Percentiles rank a stretch among this genome's conserved stretches.
phyloP scores from a whole-genome alignment of 305 asterid genomes.

The Fraxinus baroniana region DNA sequence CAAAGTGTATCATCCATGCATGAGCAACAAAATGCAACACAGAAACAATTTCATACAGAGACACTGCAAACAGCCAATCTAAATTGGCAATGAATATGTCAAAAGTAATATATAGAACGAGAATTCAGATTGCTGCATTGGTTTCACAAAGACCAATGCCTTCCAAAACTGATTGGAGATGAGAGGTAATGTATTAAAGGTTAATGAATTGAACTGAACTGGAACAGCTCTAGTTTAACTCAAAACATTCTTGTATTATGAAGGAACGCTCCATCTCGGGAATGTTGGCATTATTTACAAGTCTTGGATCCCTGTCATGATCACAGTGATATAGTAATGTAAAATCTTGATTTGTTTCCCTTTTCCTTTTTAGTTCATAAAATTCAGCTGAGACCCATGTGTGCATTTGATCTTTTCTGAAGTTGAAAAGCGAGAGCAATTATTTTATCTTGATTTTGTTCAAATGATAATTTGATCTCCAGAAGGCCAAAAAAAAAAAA shows the following conservation, averaged over 20 bases:
- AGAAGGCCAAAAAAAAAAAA: background rate
- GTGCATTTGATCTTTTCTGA: background rate
- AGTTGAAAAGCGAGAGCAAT: background rate
- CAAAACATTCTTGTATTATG: background rate
- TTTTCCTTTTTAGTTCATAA: background rate
- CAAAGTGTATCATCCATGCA: background rate
- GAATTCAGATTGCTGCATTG: background rate
- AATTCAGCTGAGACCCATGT: background rate
- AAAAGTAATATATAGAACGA: background rate
- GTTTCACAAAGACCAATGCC: background rate
- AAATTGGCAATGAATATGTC: background rate
- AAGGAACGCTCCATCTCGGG: background rate
- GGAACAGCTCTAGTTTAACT: background rate
- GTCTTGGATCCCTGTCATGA: background rate
- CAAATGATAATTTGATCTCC: background rate
- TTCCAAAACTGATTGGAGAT: background rate
- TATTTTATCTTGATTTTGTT: background rate
- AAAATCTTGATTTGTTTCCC: background rate
- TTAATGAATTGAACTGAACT: conserved; percentile 1
- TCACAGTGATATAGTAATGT: background rate
- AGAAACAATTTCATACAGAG: background rate
- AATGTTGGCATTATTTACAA: background rate
- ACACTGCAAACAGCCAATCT: background rate
- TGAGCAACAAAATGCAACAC: background rate
- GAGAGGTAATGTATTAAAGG: background rate